Conservation (phyloP, 805 yeast species). For the Barnettozyma botsteinii region DNA sequence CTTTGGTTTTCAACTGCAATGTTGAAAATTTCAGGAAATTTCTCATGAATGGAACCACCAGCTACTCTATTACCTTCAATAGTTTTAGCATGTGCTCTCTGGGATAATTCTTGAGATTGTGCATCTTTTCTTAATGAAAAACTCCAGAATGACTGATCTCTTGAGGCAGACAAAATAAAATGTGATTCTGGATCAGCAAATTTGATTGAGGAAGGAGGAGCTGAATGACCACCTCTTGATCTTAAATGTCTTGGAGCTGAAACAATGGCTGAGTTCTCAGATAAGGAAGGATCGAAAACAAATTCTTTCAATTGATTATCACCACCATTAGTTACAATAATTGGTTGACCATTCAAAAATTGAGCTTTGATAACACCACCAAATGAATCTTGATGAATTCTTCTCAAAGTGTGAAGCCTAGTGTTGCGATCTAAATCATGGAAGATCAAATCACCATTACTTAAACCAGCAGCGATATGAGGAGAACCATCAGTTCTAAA, state of each 20-base stretch:
- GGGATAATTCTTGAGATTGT: constrained; percentile 91
- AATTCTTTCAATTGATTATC: constrained; percentile 86
- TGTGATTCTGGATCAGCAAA: constrained; percentile 83
- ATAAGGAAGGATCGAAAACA: constrained; percentile 88
- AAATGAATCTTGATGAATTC: constrained; percentile 62
- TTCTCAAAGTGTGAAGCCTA: constrained; percentile 69
- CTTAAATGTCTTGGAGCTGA: constrained; percentile 89
- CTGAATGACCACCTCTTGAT: constrained; percentile 96
- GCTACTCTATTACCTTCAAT: constrained; percentile 45
- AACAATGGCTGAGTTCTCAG: constrained; percentile 48
- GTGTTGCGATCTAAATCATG: constrained; percentile 71
- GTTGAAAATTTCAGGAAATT: constrained; percentile 68
- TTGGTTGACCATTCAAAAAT: constrained; percentile 88
- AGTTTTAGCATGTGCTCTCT: constrained; percentile 45
- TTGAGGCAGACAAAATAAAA: constrained; percentile 77
- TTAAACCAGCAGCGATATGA: constrained; percentile 74
- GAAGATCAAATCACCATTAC: constrained; percentile 77
- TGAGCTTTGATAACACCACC: constrained; percentile 75
- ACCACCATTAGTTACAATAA: constrained; percentile 82
- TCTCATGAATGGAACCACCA: constrained; percentile 56
- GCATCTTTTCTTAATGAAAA: constrained; percentile 94
- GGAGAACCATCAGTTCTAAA: constrained; percentile 89
- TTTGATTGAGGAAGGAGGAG: constrained; percentile 70
- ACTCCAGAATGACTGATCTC: constrained; percentile 83
- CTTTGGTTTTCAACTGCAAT: constrained; percentile 70